Base-by-base conservation (phyloP, 352 stramenopile species). In the Phytophthora pini region DNA sequence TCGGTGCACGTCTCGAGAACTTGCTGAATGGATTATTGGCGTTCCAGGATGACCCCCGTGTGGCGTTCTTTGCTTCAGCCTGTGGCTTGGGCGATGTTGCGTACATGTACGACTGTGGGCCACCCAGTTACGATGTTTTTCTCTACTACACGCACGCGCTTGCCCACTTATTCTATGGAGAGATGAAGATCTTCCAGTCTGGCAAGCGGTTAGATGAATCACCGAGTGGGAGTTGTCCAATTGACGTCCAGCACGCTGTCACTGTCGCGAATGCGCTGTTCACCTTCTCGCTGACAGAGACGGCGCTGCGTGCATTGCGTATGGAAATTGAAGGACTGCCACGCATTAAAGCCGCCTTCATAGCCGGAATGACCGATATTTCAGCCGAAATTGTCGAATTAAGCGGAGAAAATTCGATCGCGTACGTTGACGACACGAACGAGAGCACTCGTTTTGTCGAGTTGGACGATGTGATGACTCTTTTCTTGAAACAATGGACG, bases 81-180 rank as follows among this genome's bases (percentile, higher is more conserved):
- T 93, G 81, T 22, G 83, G 83, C 38, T 76, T 58, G 22, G 66
- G 66, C 34, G 66, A 70, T 15, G 48, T 62, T 13, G 56, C 53
- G 11, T 56, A 61, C 11, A 36, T 32, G 11, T 67, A 38, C 34
- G 48, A 47, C 44, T 32, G 55, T 20, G 49, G 36, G 2, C 56
- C 56, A 15, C 66, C 65, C 8, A 79, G 69, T 4, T 88, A 89
- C 40, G 85, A 91, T 15, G 77, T 85, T 12, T 83, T 92, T 34
- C 53, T 92, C 8, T 90, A 89, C 49, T 93, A 89, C 46, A 38
- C 87, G 7, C 81, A 92, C 32, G 83, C 82, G 20, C 65, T 93
- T 2, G 72, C 54, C 0, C 81, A 92, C 50, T 29, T 93, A 15
- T 77, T 93, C 40, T 87, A 89, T 49, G 83, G 82, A 1, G 70